Percentiles rank a stretch among this genome's conserved stretches.
phyloP scores from a whole-genome alignment of 2,329 filamentous ascomycete genomes.

The Fonsecaea multimorphosa region DNA sequence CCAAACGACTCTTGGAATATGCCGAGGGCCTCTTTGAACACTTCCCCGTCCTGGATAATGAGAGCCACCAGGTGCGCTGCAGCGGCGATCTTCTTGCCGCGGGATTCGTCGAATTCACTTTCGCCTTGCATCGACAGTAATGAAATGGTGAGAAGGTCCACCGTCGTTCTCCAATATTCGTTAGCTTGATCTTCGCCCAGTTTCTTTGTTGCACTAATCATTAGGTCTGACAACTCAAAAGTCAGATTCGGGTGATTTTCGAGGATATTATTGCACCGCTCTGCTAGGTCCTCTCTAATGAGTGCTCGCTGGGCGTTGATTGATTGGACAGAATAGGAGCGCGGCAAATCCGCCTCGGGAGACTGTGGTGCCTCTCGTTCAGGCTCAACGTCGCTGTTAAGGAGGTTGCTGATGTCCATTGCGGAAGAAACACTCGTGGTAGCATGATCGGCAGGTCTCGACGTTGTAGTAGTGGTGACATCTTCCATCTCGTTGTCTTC shows the following conservation, averaged over 20 bases:
- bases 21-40: slow-evolving; percentile 78
- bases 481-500: slow-evolving; percentile 33
- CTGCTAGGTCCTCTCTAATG: slow-evolving; percentile 80
- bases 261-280: slow-evolving; percentile 87
- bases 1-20: slow-evolving; percentile 74
- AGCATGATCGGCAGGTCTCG: neutral
- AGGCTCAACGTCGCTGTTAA: slow-evolving; percentile 29
- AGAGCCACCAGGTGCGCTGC: slow-evolving; percentile 86
- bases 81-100: slow-evolving; percentile 77
- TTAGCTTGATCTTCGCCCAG: slow-evolving; percentile 63
- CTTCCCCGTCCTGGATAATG: slow-evolving; percentile 79
- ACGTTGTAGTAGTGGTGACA: neutral
- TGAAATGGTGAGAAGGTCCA: slow-evolving; percentile 80
- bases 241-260: slow-evolving; percentile 86
- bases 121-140: slow-evolving; percentile 71
- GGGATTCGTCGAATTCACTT: slow-evolving; percentile 61
- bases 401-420: slow-evolving; percentile 35
- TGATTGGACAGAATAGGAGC: slow-evolving; percentile 68
- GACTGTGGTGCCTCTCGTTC: neutral
- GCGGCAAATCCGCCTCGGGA: slow-evolving; percentile 8
- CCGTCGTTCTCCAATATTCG: slow-evolving; percentile 73
- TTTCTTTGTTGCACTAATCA: slow-evolving; percentile 72
- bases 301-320: slow-evolving; percentile 75
- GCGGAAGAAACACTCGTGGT: slow-evolving; percentile 23
- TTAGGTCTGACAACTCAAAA: slow-evolving; percentile 87